Percentiles rank a stretch among this genome's conserved stretches.
These are phyloP conservation scores for Talaromyces liani DNA, from an alignment of 495 filamentous ascomycete genomes.

Conservation along the genomic window DNA sequence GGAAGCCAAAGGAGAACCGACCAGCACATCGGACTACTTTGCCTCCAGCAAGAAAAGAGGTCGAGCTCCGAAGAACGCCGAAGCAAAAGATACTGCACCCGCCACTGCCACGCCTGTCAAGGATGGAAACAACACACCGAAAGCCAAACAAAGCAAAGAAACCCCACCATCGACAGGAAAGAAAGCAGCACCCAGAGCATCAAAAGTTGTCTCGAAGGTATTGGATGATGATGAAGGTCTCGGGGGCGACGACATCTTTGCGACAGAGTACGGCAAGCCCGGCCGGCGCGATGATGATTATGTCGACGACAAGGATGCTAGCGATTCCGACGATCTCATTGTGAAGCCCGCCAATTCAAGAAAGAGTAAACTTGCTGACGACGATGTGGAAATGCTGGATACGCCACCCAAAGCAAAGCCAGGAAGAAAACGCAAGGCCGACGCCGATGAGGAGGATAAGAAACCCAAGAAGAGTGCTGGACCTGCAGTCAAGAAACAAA, in stretches of 20 bases:
- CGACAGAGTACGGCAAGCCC: conserved; percentile 51
- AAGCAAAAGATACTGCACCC: conserved; percentile 16
- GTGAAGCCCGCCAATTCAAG: conserved; percentile 30
- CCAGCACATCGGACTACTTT: conserved; percentile 54
- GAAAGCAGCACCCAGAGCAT: conserved; percentile 30
- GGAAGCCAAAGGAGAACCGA: conserved; percentile 42
- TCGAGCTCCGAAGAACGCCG: conserved; percentile 24
- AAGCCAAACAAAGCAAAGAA: conserved; percentile 16
- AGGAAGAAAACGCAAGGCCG: conserved; percentile 51
- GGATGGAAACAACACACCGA: conserved; percentile 19
- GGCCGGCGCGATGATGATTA: conserved; percentile 63
- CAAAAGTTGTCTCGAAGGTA: conserved; percentile 23
- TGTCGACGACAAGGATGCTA: conserved; percentile 53
- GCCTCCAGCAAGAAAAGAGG: conserved; percentile 48
- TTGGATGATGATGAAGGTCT: conserved; percentile 55
- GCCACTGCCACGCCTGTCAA: conserved; percentile 10
- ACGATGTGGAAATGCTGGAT: conserved; percentile 44
- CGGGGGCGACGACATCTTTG: conserved; percentile 67
- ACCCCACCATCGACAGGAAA: conserved; percentile 26
- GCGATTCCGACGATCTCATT: conserved; percentile 31
- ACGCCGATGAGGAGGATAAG: conserved; percentile 38
- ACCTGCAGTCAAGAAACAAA: conserved; percentile 53
- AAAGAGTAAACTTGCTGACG: conserved; percentile 42
- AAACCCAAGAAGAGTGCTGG: conserved; percentile 28
- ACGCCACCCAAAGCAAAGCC: conserved; percentile 30